A percentile compares a stretch with the other conserved stretches of the same genome.
These are phyloP conservation scores for Micractinium conductrix DNA, from an alignment of 139 green algal species.

Conservation along the genomic window DNA sequence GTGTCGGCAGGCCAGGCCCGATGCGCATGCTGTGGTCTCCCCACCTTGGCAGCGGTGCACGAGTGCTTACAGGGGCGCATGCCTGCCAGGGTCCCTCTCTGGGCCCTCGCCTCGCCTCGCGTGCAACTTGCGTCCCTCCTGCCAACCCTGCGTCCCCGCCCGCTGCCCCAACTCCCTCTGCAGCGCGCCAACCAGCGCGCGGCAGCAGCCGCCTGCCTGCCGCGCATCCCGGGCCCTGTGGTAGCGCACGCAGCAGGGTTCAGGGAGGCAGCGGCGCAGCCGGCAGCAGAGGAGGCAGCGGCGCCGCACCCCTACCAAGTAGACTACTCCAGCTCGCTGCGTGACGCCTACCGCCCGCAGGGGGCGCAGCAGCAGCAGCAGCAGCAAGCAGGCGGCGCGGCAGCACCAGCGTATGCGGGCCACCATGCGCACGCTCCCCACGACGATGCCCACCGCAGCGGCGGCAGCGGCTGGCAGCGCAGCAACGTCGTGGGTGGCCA, in stretches of 20 bases:
- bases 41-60: background rate
- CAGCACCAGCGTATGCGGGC: background rate
- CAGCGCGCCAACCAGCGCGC: slow-evolving; percentile 37
- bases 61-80: background rate
- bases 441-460: background rate
- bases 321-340: slow-evolving; percentile 23
- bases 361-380: background rate
- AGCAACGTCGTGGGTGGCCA: too few species aligned
- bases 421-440: background rate
- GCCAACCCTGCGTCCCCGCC: too few species aligned
- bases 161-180: background rate
- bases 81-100: background rate
- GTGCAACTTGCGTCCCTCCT: background rate
- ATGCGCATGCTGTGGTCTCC: too few species aligned
- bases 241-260: background rate
- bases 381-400: background rate
- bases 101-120: background rate
- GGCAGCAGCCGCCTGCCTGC: slow-evolving; percentile 35
- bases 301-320: slow-evolving; percentile 26
- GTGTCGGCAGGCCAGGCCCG: background rate
- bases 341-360: background rate
- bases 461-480: background rate
- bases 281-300: background rate
- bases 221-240: slow-evolving; percentile 32
- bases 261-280: background rate